Evolutionary conservation across 345 rosid species (phyloP).

Genomic region (Nephelium lappaceum): DNA sequence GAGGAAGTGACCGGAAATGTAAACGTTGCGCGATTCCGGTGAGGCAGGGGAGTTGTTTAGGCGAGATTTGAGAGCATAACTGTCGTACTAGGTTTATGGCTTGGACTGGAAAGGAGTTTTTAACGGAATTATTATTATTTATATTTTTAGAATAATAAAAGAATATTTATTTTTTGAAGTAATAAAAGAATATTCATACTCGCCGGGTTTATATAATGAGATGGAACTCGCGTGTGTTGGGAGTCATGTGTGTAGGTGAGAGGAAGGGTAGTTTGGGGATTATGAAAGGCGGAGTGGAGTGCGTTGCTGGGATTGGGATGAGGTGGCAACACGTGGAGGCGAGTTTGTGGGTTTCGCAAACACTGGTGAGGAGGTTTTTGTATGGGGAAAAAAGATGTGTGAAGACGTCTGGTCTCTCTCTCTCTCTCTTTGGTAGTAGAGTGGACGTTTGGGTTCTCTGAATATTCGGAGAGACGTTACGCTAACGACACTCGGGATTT

Average conservation of each 20-base stretch:
- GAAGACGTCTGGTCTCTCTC: too few relatives aligned
- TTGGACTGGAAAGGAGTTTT: not conserved
- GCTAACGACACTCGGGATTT: constrained; percentile 31
- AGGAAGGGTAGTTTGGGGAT: constrained; percentile 20
- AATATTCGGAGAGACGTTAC: constrained; percentile 63
- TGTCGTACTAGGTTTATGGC: constrained; percentile 32
- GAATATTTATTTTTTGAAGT: not conserved
- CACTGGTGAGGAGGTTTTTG: not conserved
- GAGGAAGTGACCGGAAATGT: constrained; percentile 22
- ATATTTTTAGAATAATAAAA: not conserved
- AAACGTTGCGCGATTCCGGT: constrained; percentile 58
- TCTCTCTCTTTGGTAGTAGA: not conserved
- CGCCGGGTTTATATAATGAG: constrained; percentile 21
- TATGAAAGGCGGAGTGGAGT: too few relatives aligned
- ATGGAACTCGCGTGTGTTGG: constrained; percentile 24
- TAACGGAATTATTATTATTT: not conserved
- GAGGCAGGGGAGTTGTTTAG: constrained; percentile 26
- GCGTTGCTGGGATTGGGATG: not conserved
- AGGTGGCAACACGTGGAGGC: constrained; percentile 25
- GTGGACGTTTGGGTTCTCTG: constrained; percentile 26
- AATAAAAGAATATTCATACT: not conserved
- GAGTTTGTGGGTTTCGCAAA: constrained; percentile 11
- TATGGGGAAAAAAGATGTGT: not conserved
- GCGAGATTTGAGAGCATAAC: constrained; percentile 59
- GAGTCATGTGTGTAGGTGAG: constrained; percentile 11